Conservation (phyloP, 106 monocot genomes). For the Phalaenopsis equestris region DNA sequence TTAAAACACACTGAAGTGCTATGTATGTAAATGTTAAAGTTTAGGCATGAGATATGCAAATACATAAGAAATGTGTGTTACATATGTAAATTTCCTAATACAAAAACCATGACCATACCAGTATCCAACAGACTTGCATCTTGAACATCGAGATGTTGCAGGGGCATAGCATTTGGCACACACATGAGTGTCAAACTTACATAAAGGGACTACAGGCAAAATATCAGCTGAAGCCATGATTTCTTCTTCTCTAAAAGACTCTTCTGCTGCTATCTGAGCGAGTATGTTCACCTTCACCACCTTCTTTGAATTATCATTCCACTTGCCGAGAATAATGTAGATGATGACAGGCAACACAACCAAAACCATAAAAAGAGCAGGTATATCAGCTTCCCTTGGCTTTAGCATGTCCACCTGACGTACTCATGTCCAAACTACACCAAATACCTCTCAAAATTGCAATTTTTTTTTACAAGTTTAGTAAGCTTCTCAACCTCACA, state of each 20-base stretch:
- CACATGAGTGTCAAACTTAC: constrained; percentile 35
- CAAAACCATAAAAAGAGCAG: constrained; percentile 61
- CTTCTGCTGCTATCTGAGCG: constrained; percentile 70
- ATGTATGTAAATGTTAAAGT: too few species aligned
- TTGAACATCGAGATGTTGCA: constrained; percentile 85
- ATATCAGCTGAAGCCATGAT: constrained; percentile 35
- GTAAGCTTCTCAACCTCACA: neutral
- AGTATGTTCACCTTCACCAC: constrained; percentile 51
- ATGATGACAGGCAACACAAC: constrained; percentile 85
- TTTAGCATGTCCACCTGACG: constrained; percentile 90
- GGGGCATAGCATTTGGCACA: constrained; percentile 81
- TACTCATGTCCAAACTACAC: constrained; percentile 58
- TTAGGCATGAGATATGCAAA: too few species aligned
- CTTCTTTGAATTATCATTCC: constrained; percentile 69
- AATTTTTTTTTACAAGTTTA: constrained; percentile 5
- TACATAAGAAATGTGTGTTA: too few species aligned
- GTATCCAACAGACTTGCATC: constrained; percentile 96
- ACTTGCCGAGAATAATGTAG: constrained; percentile 85
- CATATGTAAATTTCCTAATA: too few species aligned
- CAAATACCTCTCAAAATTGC: constrained; percentile 12
- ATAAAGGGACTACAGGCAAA: constrained; percentile 19
- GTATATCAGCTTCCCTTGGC: constrained; percentile 94
- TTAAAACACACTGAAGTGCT: too few species aligned
- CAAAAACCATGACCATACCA: constrained; percentile 39
- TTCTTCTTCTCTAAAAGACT: constrained; percentile 43